Evolutionary conservation across 495 filamentous ascomycete species (phyloP), one percentile per base, ranked within the genome.

Genomic region (Tuber borchii): DNA sequence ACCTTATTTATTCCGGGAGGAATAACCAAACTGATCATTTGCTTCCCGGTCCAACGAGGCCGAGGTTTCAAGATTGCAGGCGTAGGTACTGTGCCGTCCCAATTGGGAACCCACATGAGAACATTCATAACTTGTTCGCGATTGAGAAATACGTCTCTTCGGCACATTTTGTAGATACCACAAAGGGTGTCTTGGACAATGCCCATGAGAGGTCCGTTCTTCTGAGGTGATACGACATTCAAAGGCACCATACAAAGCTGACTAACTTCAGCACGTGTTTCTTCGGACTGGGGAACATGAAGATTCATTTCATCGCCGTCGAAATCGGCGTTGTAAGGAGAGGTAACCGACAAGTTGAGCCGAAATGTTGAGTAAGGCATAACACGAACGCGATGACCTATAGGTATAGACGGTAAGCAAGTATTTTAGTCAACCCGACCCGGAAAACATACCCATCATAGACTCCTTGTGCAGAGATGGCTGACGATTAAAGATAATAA

Each of bases 271-370:
- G 95, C 95, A 17, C 95, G 90, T 37, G 95, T 93, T 84, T 99
- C 96, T 81, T 99, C 95, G 26, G 92, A 92, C 83, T 99, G 95
- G 12, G 95, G 96, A 65, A 99, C 96, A 87, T 99, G 95, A 84
- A 99, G 89, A 83, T 99, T 99, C 95, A 99, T 99, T 85, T 99
- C 95, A 84, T 99, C 95, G 78, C 95, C 95, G 83, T 99, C 95
- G 83, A 99, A 99, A 90, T 99, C 95, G 76, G 95, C 95, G 84
- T 99, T 99, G 86, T 99, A 99, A 2, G 95, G 95, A 65, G 94
- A 95, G 0, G 95, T 99, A 80, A 99, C 95, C 1, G 95, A 99
- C 75, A 99, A 85, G 81, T 99, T 99, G 37, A 99, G 88, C 45
- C 95, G 89, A 87, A 99, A 99, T 1, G 95, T 99, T 4, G 95